Evolutionary conservation across 805 yeast genomes (phyloP).

Genomic region (Ogataea paradorogensis): DNA sequence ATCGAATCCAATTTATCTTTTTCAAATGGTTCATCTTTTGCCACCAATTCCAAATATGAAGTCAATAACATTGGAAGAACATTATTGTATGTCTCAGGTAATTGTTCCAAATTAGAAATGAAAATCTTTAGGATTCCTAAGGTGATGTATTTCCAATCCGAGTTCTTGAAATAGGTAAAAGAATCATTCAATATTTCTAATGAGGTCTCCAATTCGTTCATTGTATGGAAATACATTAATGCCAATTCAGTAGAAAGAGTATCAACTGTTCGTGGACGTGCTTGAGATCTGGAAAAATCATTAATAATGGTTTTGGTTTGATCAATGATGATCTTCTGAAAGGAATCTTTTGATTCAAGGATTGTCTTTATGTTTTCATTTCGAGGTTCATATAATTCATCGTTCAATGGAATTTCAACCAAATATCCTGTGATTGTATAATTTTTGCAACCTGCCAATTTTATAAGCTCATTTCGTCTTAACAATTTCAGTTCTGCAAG

Average conservation of each 20-base stretch:
- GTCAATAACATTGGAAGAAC: constrained; percentile 31
- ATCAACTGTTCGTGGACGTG: constrained; percentile 64
- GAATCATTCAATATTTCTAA: constrained; percentile 62
- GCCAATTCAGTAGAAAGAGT: constrained; percentile 79
- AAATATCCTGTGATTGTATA: constrained; percentile 34
- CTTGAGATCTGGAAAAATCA: constrained; percentile 47
- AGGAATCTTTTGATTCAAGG: constrained; percentile 34
- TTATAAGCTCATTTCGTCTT: constrained; percentile 44
- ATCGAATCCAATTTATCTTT: constrained; percentile 16
- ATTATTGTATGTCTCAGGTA: constrained; percentile 21
- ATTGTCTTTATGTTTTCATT: constrained; percentile 21
- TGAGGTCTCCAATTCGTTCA: constrained; percentile 56
- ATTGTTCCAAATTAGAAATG: constrained; percentile 60
- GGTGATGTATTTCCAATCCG: constrained; percentile 77
- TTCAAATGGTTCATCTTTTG: constrained; percentile 28
- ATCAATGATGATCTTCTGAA: constrained; percentile 42
- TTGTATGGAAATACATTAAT: constrained; percentile 53
- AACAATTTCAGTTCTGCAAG: constrained; percentile 49
- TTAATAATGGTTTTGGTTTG: constrained; percentile 56
- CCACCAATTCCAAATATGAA: constrained; percentile 37
- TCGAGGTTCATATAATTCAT: constrained; percentile 8
- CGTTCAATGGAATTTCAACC: constrained; percentile 16
- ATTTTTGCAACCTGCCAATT: constrained; percentile 31
- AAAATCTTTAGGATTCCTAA: constrained; percentile 62
- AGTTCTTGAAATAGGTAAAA: constrained; percentile 60